Evolutionary conservation across 441 rosid species (phyloP).

Genomic region (Erysimum pusillum): DNA sequence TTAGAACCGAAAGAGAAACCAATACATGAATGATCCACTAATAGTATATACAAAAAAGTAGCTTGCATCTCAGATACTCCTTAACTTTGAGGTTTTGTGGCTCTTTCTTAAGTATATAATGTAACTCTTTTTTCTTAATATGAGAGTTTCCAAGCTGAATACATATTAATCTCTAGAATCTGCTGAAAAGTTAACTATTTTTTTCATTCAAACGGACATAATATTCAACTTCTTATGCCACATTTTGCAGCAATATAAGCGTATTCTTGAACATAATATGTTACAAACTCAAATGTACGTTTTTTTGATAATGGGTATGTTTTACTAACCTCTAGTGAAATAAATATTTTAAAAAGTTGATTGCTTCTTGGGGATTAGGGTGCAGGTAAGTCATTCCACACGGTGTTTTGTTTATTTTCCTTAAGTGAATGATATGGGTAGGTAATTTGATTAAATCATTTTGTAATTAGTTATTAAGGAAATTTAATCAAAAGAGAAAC

Average conservation of each 20-base stretch:
- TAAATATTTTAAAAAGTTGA: background rate
- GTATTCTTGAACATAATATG: background rate
- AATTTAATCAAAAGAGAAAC: background rate
- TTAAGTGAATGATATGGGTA: background rate
- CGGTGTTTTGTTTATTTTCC: conserved; percentile 3
- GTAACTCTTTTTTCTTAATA: background rate
- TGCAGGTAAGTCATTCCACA: conserved; percentile 16
- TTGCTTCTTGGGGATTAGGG: conserved; percentile 9
- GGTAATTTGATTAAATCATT: conserved; percentile 17
- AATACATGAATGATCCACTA: background rate
- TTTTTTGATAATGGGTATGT: background rate
- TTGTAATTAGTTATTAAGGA: conserved; percentile 4
- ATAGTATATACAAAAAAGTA: background rate
- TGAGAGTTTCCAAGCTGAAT: too few relatives aligned
- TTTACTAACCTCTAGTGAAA: background rate
- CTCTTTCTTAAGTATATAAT: background rate
- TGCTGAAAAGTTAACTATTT: background rate
- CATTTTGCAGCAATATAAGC: background rate
- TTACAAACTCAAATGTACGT: background rate
- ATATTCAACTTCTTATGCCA: background rate
- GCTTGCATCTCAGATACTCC: background rate
- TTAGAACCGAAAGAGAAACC: background rate
- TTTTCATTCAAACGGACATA: background rate
- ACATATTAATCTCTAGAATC: background rate
- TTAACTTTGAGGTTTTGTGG: background rate